Evolutionary conservation across 2,329 filamentous ascomycete genomes (phyloP), one percentile per base, ranked within the genome.

Genomic region (Fusarium oligoseptatum): DNA sequence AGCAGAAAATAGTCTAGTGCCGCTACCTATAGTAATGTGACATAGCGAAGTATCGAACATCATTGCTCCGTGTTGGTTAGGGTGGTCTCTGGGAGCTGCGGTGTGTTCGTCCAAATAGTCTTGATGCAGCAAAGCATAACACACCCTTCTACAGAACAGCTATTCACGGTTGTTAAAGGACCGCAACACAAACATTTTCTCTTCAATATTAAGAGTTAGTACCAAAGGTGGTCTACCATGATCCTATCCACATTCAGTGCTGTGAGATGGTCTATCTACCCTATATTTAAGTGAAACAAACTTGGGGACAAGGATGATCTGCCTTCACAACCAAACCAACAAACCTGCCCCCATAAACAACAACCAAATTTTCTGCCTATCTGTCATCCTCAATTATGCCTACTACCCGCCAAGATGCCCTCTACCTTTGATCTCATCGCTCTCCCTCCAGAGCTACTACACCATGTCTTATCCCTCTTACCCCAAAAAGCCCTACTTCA

Each of bases 391-490:
- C 45, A 27, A 10, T 3, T 50, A 1, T 9, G 7, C 43, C 20
- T 45, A 4, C 12, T 27, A 9, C 8, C 17, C 17, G n/a, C n/a
- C 10, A 1, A n/a, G 24, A 52, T 52, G 48, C 2, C 24, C 15
- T 29, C 48, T n/a, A 15, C 17, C 15, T 17, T 17, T n/a, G 15
- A 12, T 52, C 48, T 52, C 15, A 52, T 11, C 3, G 10, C 17
- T n/a, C 34, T 73, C 12, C 61, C 71, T 2, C 22, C 11, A 1
- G 66, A 70, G 45, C 9, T 72, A 1, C 0, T 64, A 7, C 2
- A 22, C 11, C 11, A 22, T 2, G 20, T 70, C 6, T 41, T 45
- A 2, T 22, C 11, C 10, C 5, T 22, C 4, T 1, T 60, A 0
- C 36, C 56, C 0, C 62, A 56, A 6, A 1, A 14, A 8, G 32